Base-by-base conservation (phyloP, 2,329 filamentous ascomycete genomes). In the Pseudogymnoascus sp. region DNA sequence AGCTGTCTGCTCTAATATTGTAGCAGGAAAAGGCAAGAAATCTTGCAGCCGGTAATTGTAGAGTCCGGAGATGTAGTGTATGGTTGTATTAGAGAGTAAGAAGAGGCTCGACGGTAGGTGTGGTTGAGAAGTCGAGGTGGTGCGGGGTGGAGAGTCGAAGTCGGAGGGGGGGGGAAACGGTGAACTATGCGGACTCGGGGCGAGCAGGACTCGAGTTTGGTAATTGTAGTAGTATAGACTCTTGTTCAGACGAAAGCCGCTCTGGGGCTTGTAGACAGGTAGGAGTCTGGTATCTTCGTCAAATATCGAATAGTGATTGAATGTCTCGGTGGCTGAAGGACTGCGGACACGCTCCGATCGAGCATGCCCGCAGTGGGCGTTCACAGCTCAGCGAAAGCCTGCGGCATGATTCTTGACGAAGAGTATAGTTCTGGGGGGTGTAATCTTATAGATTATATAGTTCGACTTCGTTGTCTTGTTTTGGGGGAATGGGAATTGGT, bases 371-470 rank as follows among this genome's bases (percentile, higher is more conserved):
- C 84, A 91, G 88, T 86, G 85, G 84, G 82, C 77, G 82, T 90
- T 92, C 91, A 95, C 87, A 92, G 89, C 88, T 87, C 86, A 89
- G 84, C 86, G 86, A 88, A 79, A 80, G 86, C 84, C 85, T 80
- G 83, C 82, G 83, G 83, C 82, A 85, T 86, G 75, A 77, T 79
- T 79, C 79, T 88, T 84, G 86, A 88, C 85, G 79, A 85, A 86
- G 85, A 83, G 63, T 60, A 64, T 60, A 60, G 64, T 59, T 48
- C n/a, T 61, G 63, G 61, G 26, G 35, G 41, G 26, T 55, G 60
- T 39, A 39, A 56, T 66, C 71, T 67, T 72, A 69, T 69, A 65
- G 69, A 63, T 65, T 56, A 67, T 68, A 63, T 76, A 77, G 74
- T 73, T 77, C 80, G 82, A 84, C 82, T 85, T 85, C 80, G 82